Percentiles rank a stretch among this genome's conserved stretches.
These are phyloP conservation scores for Pezicula carpinea DNA, from an alignment of 2,329 filamentous ascomycete species.

Conservation along the genomic window DNA sequence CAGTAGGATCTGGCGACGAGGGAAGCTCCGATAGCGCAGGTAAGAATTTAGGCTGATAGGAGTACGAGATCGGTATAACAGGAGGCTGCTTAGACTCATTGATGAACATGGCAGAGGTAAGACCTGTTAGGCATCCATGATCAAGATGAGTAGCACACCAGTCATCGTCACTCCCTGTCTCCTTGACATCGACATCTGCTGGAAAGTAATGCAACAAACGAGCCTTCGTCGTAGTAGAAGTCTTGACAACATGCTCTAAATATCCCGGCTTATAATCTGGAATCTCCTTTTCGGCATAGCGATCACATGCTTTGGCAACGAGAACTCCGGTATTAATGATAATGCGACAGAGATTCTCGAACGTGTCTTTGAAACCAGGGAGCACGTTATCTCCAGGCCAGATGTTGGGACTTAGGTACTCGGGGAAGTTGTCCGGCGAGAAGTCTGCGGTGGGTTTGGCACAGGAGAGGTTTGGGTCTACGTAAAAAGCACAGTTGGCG, in stretches of 20 bases:
- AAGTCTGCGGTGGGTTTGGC: constrained; percentile 56
- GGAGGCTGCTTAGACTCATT: constrained; percentile 58
- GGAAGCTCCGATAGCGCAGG: constrained; percentile 65
- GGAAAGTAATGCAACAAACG: constrained; percentile 92
- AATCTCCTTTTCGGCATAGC: constrained; percentile 76
- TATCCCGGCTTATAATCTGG: constrained; percentile 72
- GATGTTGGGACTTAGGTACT: constrained; percentile 85
- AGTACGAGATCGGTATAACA: constrained; percentile 24
- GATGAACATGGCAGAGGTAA: constrained; percentile 95
- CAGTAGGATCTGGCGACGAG: constrained; percentile 72
- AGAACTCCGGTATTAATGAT: constrained; percentile 88
- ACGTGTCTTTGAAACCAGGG: constrained; percentile 68
- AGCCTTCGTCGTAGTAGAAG: constrained; percentile 85
- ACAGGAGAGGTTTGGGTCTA: constrained; percentile 57
- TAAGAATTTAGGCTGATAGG: constrained; percentile 28
- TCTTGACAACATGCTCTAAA: constrained; percentile 80
- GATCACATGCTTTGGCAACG: constrained; percentile 86
- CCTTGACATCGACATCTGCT: constrained; percentile 36
- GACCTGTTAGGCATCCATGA: constrained; percentile 87
- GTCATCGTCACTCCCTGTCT: constrained; percentile 62
- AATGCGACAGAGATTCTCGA: constrained; percentile 72
- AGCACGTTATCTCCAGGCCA: constrained; percentile 71
- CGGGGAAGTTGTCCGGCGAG: constrained; percentile 63
- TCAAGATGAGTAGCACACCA: constrained; percentile 94
- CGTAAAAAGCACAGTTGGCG: constrained; percentile 76